Evolutionary conservation across 495 filamentous ascomycete genomes (phyloP).

Genomic region (Hamigera avellanea): DNA sequence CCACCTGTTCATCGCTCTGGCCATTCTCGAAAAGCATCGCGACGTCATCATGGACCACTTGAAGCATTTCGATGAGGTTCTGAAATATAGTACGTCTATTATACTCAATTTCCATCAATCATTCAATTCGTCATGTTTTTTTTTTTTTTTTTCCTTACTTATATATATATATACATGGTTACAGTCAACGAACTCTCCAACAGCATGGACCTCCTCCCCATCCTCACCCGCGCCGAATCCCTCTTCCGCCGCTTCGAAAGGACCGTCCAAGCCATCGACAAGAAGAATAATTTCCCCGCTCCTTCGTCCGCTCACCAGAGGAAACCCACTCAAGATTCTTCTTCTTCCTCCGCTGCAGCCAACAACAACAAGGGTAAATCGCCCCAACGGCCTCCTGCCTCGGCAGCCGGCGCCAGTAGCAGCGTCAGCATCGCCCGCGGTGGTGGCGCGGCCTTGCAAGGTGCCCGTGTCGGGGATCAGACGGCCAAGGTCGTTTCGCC

Average conservation of each 20-base stretch:
- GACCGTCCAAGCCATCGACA: slow-evolving; percentile 76
- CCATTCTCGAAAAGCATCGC: slow-evolving; percentile 91
- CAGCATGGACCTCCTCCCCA: slow-evolving; percentile 79
- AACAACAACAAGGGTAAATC: slow-evolving; percentile 22
- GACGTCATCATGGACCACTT: slow-evolving; percentile 91
- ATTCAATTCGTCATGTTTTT: neutral
- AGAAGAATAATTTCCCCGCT: slow-evolving; percentile 70
- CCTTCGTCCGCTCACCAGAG: slow-evolving; percentile 46
- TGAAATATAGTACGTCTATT: slow-evolving; percentile 72
- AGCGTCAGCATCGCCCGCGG: neutral
- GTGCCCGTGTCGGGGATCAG: slow-evolving; percentile 1
- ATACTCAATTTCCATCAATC: too few relatives aligned
- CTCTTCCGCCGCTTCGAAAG: slow-evolving; percentile 82
- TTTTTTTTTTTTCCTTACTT: slow-evolving; percentile 2
- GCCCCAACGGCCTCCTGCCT: slow-evolving; percentile 11
- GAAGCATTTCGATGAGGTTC: slow-evolving; percentile 88
- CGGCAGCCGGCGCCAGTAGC: slow-evolving; percentile 1
- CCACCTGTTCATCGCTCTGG: slow-evolving; percentile 87
- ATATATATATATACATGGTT: neutral
- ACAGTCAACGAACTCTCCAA: slow-evolving; percentile 88
- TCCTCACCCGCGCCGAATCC: slow-evolving; percentile 74
- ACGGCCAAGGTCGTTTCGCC: slow-evolving; percentile 58
- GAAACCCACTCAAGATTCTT: slow-evolving; percentile 14
- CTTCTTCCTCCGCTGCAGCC: slow-evolving; percentile 2
- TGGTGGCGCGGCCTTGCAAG: neutral